phyloP scores from a whole-genome alignment of 345 rosid genomes.

The Turritis glabra region DNA sequence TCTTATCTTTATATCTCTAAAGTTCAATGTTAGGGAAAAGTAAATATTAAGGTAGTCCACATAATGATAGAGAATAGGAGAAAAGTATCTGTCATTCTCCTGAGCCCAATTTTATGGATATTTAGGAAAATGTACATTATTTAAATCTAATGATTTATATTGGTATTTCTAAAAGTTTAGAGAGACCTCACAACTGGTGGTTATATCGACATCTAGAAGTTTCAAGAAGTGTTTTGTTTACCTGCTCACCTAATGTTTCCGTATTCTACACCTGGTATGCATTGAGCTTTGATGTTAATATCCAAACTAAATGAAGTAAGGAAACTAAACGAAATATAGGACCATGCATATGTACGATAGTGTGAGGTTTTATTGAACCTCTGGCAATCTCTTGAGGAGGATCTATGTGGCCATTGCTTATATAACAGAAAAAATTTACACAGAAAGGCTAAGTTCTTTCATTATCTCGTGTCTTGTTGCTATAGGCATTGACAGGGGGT shows the following conservation, averaged over 20 bases:
- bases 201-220: neutral
- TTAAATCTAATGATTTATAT: neutral
- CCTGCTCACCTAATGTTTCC: neutral
- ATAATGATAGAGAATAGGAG: conserved; percentile 1
- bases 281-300: conserved; percentile 1
- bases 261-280: neutral
- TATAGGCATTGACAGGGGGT: conserved; percentile 88
- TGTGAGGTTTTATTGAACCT: conserved; percentile 6
- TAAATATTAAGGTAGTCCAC: neutral
- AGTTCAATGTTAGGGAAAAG: neutral
- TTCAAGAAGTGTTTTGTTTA: neutral
- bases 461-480: conserved; percentile 6
- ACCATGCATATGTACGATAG: neutral
- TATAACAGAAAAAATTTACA: neutral
- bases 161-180: neutral
- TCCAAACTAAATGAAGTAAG: neutral
- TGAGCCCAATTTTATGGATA: neutral
- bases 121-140: neutral
- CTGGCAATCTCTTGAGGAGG: neutral
- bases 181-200: neutral
- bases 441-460: conserved; percentile 10
- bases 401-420: conserved; percentile 6
- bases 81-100: neutral
- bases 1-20: conserved; percentile 15
- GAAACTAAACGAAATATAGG: neutral